Conservation (phyloP, 495 filamentous ascomycete genomes). For the Penicillium antarcticum region DNA sequence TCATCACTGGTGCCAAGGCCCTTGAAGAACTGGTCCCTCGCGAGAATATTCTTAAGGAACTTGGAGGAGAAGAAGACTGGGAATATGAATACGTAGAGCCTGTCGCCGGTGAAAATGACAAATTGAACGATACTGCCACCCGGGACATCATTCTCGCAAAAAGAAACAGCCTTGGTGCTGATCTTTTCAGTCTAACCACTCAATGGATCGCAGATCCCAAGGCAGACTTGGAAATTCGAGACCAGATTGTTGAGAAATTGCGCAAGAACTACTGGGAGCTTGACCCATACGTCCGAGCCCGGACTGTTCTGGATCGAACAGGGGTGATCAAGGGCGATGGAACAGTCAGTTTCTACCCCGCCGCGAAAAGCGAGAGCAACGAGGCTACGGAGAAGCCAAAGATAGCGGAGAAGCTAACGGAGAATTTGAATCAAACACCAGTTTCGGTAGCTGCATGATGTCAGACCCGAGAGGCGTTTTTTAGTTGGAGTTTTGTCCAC, state of each 20-base stretch:
- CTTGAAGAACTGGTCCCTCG: constrained; percentile 67
- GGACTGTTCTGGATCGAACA: constrained; percentile 65
- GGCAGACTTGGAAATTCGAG: constrained; percentile 43
- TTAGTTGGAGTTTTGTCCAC: too few relatives aligned
- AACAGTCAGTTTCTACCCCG: constrained; percentile 59
- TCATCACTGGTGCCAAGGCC: constrained; percentile 73
- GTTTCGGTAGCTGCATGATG: neutral
- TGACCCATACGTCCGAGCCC: constrained; percentile 71
- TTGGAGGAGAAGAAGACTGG: constrained; percentile 85
- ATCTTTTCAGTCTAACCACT: constrained; percentile 63
- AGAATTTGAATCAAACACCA: neutral
- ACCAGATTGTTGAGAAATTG: constrained; percentile 58
- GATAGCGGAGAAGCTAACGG: neutral
- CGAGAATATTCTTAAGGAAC: constrained; percentile 66
- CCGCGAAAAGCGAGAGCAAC: constrained; percentile 4
- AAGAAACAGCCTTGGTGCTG: constrained; percentile 56
- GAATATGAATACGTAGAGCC: constrained; percentile 78
- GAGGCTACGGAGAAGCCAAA: constrained; percentile 1
- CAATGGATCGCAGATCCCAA: constrained; percentile 54
- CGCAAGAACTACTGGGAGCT: constrained; percentile 78
- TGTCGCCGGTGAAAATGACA: constrained; percentile 61
- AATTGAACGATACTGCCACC: constrained; percentile 60
- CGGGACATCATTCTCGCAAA: constrained; percentile 53
- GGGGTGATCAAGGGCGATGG: constrained; percentile 64
- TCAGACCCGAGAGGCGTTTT: too few relatives aligned